Conservation (phyloP, 371 early-diverging fungal genomes). For the Mortierella sp. region DNA sequence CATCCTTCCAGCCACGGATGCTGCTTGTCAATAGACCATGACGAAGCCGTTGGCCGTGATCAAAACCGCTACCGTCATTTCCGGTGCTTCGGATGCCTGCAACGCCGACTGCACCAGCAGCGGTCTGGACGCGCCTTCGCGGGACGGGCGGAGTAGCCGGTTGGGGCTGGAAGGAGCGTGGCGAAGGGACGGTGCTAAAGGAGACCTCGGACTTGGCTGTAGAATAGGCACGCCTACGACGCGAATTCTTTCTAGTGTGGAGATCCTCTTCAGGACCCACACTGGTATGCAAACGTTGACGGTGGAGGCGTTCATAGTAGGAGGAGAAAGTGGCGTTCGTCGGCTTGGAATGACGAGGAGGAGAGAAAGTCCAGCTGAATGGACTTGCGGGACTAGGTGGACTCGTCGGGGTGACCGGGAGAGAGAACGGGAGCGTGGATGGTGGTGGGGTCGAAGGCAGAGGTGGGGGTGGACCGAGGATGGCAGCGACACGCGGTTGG, state of each 20-base stretch:
- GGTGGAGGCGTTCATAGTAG: neutral
- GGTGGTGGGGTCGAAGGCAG: no score
- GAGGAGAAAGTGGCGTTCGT: neutral
- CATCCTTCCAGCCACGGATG: neutral
- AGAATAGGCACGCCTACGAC: neutral
- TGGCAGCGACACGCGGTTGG: no score
- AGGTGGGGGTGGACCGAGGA: no score
- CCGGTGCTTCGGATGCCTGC: no score
- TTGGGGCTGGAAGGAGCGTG: neutral
- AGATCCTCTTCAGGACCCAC: neutral
- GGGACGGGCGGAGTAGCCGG: conserved; percentile 4
- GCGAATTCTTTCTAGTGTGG: neutral
- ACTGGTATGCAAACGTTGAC: neutral
- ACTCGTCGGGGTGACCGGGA: no score
- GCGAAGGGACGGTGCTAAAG: neutral
- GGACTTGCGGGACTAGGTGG: neutral
- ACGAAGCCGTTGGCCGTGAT: conserved; percentile 18
- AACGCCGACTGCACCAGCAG: conserved; percentile 18
- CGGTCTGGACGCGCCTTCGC: conserved; percentile 23
- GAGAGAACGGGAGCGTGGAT: no score
- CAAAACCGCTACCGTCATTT: conserved; percentile 13
- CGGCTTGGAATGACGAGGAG: neutral
- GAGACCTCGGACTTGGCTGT: no score
- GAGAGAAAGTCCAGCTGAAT: conserved; percentile 1
- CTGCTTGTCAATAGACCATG: conserved; percentile 10